These are phyloP conservation scores for Claviceps humidiphila DNA, from an alignment of 2,329 filamentous ascomycete genomes.

Conservation along the genomic window DNA sequence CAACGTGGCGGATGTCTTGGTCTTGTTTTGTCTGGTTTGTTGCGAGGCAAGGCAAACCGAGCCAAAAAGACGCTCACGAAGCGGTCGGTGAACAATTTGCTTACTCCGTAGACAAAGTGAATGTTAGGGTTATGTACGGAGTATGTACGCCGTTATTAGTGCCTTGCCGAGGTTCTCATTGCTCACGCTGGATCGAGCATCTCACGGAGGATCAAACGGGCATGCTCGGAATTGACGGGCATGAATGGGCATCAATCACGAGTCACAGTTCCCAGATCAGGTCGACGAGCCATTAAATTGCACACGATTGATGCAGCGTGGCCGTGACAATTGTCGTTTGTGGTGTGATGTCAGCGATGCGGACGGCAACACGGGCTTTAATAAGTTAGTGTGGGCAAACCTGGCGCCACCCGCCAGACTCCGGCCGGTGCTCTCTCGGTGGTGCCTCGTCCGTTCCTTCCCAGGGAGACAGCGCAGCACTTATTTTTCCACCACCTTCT, in stretches of 20 bases:
- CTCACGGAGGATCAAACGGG: not conserved
- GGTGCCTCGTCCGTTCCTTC: not conserved
- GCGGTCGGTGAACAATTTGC: not conserved
- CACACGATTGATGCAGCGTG: not conserved
- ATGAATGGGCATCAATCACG: not conserved
- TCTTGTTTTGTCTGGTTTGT: not conserved
- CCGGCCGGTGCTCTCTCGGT: not conserved
- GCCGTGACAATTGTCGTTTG: not conserved
- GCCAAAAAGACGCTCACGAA: not conserved
- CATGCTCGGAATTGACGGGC: not conserved
- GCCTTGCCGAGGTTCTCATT: not conserved
- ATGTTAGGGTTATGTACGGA: not conserved
- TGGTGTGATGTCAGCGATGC: not conserved
- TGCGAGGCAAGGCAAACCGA: too few relatives aligned
- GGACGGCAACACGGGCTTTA: not conserved
- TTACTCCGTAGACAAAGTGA: not conserved
- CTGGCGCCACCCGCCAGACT: not conserved
- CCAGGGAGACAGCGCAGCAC: not conserved
- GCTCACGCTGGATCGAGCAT: not conserved
- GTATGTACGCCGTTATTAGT: not conserved
- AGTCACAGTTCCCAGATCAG: not conserved
- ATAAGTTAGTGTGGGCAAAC: not conserved
- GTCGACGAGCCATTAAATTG: not conserved
- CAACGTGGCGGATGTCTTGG: not conserved
- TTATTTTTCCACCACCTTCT: slow-evolving; percentile 3